Evolutionary conservation across 805 yeast species (phyloP).

Genomic region (Candida tallmaniae): DNA sequence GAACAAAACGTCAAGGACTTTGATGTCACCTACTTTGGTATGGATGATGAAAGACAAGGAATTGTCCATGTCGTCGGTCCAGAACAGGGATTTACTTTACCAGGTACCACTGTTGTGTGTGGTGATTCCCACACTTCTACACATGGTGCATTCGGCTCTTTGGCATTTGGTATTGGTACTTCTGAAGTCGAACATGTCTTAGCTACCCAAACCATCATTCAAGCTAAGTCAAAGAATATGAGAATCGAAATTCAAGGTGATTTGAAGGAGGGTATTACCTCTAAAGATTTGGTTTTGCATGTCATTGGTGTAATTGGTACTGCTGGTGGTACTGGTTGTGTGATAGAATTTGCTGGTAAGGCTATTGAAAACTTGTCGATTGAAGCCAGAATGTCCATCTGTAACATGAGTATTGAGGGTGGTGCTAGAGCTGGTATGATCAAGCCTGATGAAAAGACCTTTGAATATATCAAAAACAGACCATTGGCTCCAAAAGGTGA

Average conservation of each 20-base stretch:
- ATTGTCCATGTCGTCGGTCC: conserved; percentile 99
- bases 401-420: conserved; percentile 98
- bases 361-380: conserved; percentile 86
- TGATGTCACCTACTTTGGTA: conserved; percentile 88
- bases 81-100: conserved; percentile 97
- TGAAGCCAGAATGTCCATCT: conserved; percentile 99
- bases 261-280: conserved; percentile 83
- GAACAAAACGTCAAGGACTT: conserved; percentile 91
- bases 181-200: conserved; percentile 98
- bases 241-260: conserved; percentile 81
- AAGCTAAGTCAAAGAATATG: conserved; percentile 95
- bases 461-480: conserved; percentile 84
- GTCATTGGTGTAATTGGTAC: conserved; percentile 97
- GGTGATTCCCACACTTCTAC: conserved; percentile 99
- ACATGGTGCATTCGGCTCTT: conserved; percentile 96
- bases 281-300: conserved; percentile 91
- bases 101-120: conserved; percentile 98
- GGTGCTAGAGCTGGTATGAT: conserved; percentile 99
- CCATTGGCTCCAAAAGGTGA: conserved; percentile 92
- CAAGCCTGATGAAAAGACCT: conserved; percentile 87
- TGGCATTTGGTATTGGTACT: conserved; percentile 98
- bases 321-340: conserved; percentile 98
- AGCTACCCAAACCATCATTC: conserved; percentile 95
- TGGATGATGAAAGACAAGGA: conserved; percentile 94
- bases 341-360: conserved; percentile 93